These are phyloP conservation scores for Neocallimastix lanati DNA, from an alignment of 192 early-diverging fungal species.

Conservation along the genomic window DNA sequence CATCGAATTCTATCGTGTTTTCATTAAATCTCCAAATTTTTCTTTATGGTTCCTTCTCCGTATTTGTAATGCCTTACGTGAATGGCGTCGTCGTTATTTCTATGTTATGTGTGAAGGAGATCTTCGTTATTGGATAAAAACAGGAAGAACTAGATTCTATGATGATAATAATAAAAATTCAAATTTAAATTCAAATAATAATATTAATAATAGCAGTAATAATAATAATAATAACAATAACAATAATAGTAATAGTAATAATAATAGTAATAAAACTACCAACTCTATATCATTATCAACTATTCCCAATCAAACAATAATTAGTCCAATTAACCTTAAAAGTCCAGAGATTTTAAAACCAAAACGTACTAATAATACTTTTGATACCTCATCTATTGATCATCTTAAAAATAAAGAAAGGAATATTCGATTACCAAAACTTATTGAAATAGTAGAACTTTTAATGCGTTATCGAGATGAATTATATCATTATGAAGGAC, in stretches of 20 bases:
- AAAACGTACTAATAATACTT: neutral
- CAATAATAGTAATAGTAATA: too few species aligned
- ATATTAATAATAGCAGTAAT: neutral
- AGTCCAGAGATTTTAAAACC: neutral
- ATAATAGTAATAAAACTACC: too few species aligned
- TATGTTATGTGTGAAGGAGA: constrained; percentile 44
- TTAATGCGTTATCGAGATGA: neutral
- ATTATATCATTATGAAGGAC: neutral
- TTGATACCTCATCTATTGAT: neutral
- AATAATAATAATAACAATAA: neutral
- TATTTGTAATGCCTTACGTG: constrained; percentile 58
- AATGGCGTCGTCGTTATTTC: constrained; percentile 56
- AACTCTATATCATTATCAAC: too few species aligned
- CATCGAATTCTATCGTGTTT: constrained; percentile 67
- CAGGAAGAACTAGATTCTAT: neutral
- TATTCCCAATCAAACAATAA: too few species aligned
- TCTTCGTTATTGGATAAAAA: constrained; percentile 22
- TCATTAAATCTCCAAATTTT: constrained; percentile 88
- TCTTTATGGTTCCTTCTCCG: constrained; percentile 80
- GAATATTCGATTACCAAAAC: neutral
- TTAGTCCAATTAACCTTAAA: neutral
- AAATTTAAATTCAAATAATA: neutral
- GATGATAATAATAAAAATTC: neutral
- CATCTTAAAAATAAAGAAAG: neutral
- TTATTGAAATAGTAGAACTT: neutral